Evolutionary conservation across 1,284 basidiomycete genomes (phyloP).

Genomic region (Puccinia hordei): DNA sequence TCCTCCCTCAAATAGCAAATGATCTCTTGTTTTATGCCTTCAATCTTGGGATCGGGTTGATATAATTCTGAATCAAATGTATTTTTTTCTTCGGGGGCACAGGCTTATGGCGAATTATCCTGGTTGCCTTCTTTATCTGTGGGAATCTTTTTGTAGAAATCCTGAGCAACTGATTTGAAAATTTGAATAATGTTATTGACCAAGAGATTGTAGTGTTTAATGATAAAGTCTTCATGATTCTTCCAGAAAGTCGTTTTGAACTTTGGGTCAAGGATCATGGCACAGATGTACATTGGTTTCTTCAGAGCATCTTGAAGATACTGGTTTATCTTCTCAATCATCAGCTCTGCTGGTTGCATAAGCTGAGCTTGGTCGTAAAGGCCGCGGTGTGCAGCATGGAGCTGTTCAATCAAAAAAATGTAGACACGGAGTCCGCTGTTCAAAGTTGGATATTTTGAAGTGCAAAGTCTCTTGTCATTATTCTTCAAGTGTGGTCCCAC

Average conservation of each 20-base stretch:
- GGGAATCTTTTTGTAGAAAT: no score
- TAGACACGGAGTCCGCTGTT: neutral
- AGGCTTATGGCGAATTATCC: neutral
- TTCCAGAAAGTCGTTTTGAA: constrained; percentile 10
- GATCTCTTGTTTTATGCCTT: neutral
- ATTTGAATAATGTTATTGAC: neutral
- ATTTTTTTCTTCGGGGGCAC: neutral
- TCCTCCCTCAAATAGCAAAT: neutral
- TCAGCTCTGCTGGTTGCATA: no score
- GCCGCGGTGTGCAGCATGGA: neutral
- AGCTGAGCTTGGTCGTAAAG: neutral
- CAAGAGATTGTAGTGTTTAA: neutral
- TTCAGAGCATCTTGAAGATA: neutral
- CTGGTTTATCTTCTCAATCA: neutral
- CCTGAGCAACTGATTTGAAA: neutral
- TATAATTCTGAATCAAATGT: neutral
- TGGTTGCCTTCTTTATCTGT: neutral
- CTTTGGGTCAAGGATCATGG: neutral
- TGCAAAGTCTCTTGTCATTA: neutral
- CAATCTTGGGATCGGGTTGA: neutral
- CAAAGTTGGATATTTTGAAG: neutral
- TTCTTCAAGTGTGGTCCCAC: no score
- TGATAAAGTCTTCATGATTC: neutral
- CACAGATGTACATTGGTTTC: constrained; percentile 8
- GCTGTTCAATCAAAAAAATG: neutral